A percentile compares a stretch with the other conserved stretches of the same genome.
These are phyloP conservation scores for Botryotinia narcissicola DNA, from an alignment of 2,329 filamentous ascomycete species.

Conservation along the genomic window DNA sequence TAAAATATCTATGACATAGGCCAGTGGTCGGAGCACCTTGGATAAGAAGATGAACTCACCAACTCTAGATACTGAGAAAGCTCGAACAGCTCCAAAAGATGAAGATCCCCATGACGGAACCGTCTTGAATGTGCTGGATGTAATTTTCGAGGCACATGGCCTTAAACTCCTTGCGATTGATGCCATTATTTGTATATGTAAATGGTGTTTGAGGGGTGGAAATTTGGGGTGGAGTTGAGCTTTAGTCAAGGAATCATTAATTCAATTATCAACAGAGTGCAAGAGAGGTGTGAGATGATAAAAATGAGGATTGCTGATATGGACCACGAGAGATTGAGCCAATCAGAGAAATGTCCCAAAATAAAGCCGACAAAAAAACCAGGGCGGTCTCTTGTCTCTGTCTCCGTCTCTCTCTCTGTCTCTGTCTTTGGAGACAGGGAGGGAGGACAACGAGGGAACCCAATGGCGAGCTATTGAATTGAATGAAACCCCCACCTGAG, in stretches of 20 bases:
- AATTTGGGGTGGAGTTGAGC: not conserved
- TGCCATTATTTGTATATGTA: conserved; percentile 47
- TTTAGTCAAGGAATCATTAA: not conserved
- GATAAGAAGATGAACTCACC: conserved; percentile 39
- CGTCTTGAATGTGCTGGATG: conserved; percentile 25
- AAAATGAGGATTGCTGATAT: conserved; percentile 1
- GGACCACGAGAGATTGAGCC: not conserved
- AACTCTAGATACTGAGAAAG: conserved; percentile 46
- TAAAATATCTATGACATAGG: not conserved
- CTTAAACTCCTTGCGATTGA: conserved; percentile 54
- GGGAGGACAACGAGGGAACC: not conserved
- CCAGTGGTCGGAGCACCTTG: not conserved
- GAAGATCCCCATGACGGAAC: conserved; percentile 30
- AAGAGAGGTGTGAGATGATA: conserved; percentile 2
- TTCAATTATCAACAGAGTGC: too few relatives aligned
- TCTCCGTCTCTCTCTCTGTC: not conserved
- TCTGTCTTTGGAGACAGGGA: not conserved
- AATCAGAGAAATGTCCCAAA: not conserved
- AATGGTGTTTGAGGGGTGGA: conserved; percentile 3
- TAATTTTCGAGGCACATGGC: conserved; percentile 38
- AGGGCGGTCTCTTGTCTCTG: not conserved
- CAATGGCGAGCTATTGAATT: not conserved
- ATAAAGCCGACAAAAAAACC: not conserved
- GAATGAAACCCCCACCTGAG: conserved; percentile 5
- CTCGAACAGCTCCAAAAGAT: conserved; percentile 42